A percentile compares a stretch with the other conserved stretches of the same genome.
These are phyloP conservation scores for Sclerotinia subarctica DNA, from an alignment of 2,329 filamentous ascomycete species.

Conservation along the genomic window DNA sequence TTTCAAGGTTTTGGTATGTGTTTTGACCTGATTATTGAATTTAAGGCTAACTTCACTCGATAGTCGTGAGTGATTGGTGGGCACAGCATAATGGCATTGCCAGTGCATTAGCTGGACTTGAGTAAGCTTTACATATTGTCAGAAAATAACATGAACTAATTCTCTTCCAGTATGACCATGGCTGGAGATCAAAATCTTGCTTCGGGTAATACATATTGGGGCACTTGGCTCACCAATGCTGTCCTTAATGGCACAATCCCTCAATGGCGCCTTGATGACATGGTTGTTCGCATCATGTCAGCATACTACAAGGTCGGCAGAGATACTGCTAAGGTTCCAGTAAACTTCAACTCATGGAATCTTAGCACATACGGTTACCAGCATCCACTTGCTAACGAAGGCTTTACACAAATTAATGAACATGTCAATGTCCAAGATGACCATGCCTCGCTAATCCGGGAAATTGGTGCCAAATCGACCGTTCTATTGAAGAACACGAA, in stretches of 20 bases:
- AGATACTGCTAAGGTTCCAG: conserved; percentile 41
- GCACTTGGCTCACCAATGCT: conserved; percentile 79
- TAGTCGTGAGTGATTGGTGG: conserved; percentile 73
- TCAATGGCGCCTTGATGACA: conserved; percentile 85
- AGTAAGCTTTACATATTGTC: not conserved
- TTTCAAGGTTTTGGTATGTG: conserved; percentile 65
- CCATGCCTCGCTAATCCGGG: conserved; percentile 71
- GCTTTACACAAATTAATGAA: conserved; percentile 67
- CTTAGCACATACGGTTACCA: conserved; percentile 67
- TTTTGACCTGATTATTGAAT: not conserved
- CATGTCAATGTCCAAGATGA: conserved; percentile 78
- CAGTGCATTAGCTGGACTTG: conserved; percentile 70
- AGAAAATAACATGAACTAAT: not conserved
- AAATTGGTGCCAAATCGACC: conserved; percentile 51
- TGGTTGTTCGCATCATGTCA: conserved; percentile 79
- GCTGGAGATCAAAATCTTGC: conserved; percentile 77
- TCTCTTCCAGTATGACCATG: conserved; percentile 66
- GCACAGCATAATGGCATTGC: conserved; percentile 69
- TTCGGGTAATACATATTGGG: conserved; percentile 63
- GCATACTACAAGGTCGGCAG: conserved; percentile 60
- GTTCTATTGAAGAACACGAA: conserved; percentile 62
- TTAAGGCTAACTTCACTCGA: conserved; percentile 17
- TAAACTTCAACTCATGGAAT: conserved; percentile 91
- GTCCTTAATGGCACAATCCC: conserved; percentile 88
- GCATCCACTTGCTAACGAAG: conserved; percentile 61